These are phyloP conservation scores for Camellia granthamiana DNA, from an alignment of 148 eudicot genomes.

Conservation along the genomic window DNA sequence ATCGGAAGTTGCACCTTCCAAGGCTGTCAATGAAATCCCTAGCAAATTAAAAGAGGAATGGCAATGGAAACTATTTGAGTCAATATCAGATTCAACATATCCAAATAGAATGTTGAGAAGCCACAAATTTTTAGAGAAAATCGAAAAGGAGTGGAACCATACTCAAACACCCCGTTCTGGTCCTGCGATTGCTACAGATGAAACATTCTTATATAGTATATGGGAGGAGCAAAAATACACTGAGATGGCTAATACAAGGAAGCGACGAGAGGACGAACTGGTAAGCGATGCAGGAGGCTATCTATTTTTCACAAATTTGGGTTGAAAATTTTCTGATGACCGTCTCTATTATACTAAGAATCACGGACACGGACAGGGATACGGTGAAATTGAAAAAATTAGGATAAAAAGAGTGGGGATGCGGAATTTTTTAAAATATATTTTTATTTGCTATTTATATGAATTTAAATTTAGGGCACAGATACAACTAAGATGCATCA, in stretches of 20 bases:
- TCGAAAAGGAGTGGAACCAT: slow-evolving; percentile 40
- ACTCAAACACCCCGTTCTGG: slow-evolving; percentile 29
- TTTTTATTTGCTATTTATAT: too few species aligned
- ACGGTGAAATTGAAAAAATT: too few species aligned
- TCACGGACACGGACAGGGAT: too few species aligned
- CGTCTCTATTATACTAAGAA: neutral
- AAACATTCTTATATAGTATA: slow-evolving; percentile 47
- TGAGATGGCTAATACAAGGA: slow-evolving; percentile 43
- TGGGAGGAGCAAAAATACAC: slow-evolving; percentile 76
- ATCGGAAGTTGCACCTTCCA: slow-evolving; percentile 68
- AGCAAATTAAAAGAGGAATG: slow-evolving; percentile 56
- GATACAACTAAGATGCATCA: too few species aligned
- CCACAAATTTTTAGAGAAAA: slow-evolving; percentile 38
- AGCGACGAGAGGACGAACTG: slow-evolving; percentile 83
- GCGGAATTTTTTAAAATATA: too few species aligned
- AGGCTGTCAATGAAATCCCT: slow-evolving; percentile 53
- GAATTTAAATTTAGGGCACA: too few species aligned
- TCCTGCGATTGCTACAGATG: slow-evolving; percentile 32
- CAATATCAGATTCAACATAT: slow-evolving; percentile 28
- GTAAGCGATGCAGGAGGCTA: slow-evolving; percentile 30
- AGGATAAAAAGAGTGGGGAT: too few species aligned
- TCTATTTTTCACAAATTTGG: neutral
- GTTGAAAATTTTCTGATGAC: slow-evolving; percentile 6
- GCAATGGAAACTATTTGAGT: slow-evolving; percentile 60
- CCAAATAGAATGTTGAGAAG: slow-evolving; percentile 33